Evolutionary conservation across 805 yeast species (phyloP), one percentile per base, ranked within the genome.

Genomic region (Ogataea zsoltii): DNA sequence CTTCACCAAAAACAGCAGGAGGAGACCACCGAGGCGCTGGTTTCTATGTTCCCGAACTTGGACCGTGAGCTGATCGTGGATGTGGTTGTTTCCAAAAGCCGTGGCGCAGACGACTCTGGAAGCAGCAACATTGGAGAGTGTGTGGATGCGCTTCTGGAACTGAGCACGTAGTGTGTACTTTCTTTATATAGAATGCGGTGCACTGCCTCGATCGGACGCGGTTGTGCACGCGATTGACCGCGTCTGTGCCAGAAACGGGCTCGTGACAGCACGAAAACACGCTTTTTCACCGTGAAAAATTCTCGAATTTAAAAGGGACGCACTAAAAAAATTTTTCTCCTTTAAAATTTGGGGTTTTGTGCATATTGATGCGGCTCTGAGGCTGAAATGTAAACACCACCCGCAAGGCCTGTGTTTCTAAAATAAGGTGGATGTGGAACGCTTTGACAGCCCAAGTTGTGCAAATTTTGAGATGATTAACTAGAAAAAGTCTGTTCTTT

Each of bases 31-130:
- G 66, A 65, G 1, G 76, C 77, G 2, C 69, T 89, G 43, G 66
- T 67, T 23, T 81, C 80, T 38, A 85, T 90, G 80, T 89, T 90
- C 63, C 95, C 96, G 0, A 72, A 70, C 36, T 68, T 89, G 49
- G 96, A 88, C 54, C 67, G 69, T 40, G 86, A 79, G 0, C 68
- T 90, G 1, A 73, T 90, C 40, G 77, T 74, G 44, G 96, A 89
- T 59, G 82, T 89, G 3, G 75, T 89, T 26, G 66, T 68, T 2
- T 79, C 83, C 62, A 85, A 83, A 59, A 74, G 78, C 50, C 28
- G 33, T 11, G 42, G 30, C 28, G 53, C 43, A 16, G 50, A 40
- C 15, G 53, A 51, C 31, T 44, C 46, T 10, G 49, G 46, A 16
- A 51, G 52, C 18, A 84, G 85, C 26, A 71, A 83, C 41, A 71